Base-by-base conservation (phyloP, 2,329 filamentous ascomycete genomes). In the Blastomyces gilchristii region DNA sequence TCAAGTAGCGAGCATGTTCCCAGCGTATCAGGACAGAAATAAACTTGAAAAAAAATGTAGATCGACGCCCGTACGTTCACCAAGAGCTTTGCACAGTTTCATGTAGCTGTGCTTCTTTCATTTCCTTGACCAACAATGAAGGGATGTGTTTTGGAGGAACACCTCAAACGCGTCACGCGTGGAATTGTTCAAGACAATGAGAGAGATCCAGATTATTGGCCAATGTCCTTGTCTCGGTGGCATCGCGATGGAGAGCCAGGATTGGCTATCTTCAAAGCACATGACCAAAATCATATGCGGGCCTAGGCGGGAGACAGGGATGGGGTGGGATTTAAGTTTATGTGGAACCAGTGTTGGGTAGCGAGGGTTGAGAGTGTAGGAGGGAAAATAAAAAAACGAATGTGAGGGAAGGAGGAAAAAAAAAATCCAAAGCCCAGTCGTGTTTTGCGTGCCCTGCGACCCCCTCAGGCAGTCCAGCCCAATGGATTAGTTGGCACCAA, bases 241-340 rank as follows among this genome's bases (percentile, higher is more conserved):
- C 39, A 31, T 58, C 25, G 22, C 58, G 31, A 34, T 52, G 14
- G 31, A 5, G 58, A 9, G 37, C 45, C 14, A n/a, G 50, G 28
- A 65, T 64, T 65, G 64, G 64, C 60, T 52, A 53, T 57, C 50
- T 53, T n/a, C 57, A 60, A 58, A 62, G 22, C 66, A 67, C 65
- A 65, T 67, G 66, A 67, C 65, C 65, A 50, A 45, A 60, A 39
- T 62, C 62, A 57, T 65, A 67, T 67, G 66, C 66, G 66, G 66
- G 66, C 58, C 65, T 66, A 67, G 65, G 41, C 63, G 63, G 64
- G 66, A 63, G 62, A 41, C 66, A 67, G 65, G 66, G 66, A 66
- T 65, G 59, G 22, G 43, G 64, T 57, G 41, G 34, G 57, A 16
- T 58, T 58, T 58, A 58, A 54, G 49, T 61, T 56, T 41, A 14